phyloP scores from a whole-genome alignment of 257 asterid genomes.

The Solanum ossicruentum region DNA sequence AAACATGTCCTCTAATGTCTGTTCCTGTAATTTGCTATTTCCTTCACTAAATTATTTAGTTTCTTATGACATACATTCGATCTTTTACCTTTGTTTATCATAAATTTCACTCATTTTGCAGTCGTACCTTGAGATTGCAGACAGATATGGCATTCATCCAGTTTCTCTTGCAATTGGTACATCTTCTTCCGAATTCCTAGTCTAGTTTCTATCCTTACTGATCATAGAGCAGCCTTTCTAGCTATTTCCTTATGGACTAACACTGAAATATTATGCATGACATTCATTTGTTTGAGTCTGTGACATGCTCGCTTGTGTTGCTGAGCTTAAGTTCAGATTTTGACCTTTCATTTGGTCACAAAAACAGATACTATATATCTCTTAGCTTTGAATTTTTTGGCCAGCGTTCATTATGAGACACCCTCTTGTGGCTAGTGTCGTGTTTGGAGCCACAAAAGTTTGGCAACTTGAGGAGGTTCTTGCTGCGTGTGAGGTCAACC shows the following conservation, averaged over 20 bases:
- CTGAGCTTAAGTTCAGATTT: background rate
- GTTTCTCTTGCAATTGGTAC: constrained; percentile 80
- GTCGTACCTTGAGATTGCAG: constrained; percentile 49
- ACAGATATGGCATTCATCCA: constrained; percentile 49
- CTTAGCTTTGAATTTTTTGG: background rate
- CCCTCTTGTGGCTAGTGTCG: constrained; percentile 67
- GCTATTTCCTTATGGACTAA: background rate
- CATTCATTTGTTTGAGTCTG: background rate
- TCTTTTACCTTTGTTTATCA: background rate
- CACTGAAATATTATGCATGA: background rate
- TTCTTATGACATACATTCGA: background rate
- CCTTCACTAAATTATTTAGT: background rate
- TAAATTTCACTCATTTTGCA: constrained; percentile 16
- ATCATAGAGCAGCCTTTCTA: background rate
- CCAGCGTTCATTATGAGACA: constrained; percentile 74
- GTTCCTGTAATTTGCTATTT: background rate
- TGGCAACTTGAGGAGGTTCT: constrained; percentile 76
- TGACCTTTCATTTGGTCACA: background rate
- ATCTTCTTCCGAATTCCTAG: background rate
- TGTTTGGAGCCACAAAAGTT: constrained; percentile 72
- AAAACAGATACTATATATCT: background rate
- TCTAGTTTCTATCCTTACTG: background rate
- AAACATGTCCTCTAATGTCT: background rate
- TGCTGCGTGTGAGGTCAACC: constrained; percentile 42
- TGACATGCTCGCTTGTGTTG: background rate